Conservation (phyloP, 306 rosid species). For the Datisca glomerata region DNA sequence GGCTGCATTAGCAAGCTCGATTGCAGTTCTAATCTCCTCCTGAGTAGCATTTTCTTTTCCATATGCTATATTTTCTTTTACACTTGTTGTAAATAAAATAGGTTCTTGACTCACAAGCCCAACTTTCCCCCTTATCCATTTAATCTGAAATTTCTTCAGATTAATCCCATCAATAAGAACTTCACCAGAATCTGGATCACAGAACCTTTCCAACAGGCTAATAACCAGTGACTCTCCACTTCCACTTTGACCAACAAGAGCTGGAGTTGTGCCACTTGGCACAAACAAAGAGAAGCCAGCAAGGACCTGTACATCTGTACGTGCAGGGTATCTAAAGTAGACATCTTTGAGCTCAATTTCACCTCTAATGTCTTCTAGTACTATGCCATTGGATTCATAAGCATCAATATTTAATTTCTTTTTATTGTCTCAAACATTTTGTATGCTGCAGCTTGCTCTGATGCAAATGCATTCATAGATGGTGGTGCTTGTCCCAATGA, state of each 20-base stretch:
- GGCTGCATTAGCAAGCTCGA: conserved; percentile 63
- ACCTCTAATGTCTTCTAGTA: not conserved
- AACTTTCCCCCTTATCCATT: conserved; percentile 6
- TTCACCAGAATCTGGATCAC: conserved; percentile 7
- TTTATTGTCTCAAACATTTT: conserved; percentile 9
- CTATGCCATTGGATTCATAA: conserved; percentile 4
- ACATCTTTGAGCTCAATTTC: conserved; percentile 3
- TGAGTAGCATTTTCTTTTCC: conserved; percentile 65
- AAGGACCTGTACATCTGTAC: conserved; percentile 4
- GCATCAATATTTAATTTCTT: conserved; percentile 5
- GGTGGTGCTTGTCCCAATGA: conserved; percentile 12
- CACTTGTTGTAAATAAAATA: conserved; percentile 34
- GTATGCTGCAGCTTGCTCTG: conserved; percentile 5
- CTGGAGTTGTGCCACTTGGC: conserved; percentile 5
- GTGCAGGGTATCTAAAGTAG: conserved; percentile 3
- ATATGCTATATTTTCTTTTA: conserved; percentile 52
- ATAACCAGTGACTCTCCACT: conserved; percentile 7
- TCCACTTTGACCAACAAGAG: conserved; percentile 8
- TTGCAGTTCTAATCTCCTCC: conserved; percentile 43
- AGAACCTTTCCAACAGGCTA: conserved; percentile 9
- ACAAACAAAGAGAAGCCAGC: conserved; percentile 3
- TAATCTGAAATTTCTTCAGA: not conserved
- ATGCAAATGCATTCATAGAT: conserved; percentile 9
- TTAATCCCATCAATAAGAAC: conserved; percentile 1
- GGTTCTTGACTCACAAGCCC: conserved; percentile 69